Evolutionary conservation across 306 rosid genomes (phyloP).

Genomic region (Mimosa bimucronata): DNA sequence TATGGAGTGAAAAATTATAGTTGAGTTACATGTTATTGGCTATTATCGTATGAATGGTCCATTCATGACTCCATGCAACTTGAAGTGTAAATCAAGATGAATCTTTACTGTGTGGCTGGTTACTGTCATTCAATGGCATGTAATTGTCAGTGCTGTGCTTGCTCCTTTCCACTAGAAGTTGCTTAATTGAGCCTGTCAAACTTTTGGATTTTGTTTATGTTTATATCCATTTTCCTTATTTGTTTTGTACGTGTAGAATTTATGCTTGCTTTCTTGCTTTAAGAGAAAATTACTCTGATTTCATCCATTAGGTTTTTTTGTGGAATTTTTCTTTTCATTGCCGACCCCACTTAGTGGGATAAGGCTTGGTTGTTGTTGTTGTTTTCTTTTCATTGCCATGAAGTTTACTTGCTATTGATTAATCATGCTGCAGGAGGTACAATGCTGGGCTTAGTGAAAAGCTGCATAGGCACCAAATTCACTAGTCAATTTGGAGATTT

Average conservation of each 20-base stretch:
- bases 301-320: not conserved
- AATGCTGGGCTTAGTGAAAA: constrained; percentile 89
- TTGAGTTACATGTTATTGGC: not conserved
- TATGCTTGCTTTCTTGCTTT: not conserved
- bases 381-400: not conserved
- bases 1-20: not conserved
- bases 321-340: not conserved
- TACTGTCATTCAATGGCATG: constrained; percentile 1
- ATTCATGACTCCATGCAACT: not conserved
- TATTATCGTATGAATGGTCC: not conserved
- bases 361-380: too few species aligned
- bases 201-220: not conserved
- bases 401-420: constrained; percentile 30
- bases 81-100: not conserved
- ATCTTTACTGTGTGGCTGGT: not conserved
- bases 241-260: not conserved
- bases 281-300: not conserved
- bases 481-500: constrained; percentile 95
- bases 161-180: too few species aligned
- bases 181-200: not conserved
- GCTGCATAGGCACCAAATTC: constrained; percentile 97
- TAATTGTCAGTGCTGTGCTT: not conserved
- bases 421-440: constrained; percentile 65
- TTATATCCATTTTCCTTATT: not conserved
- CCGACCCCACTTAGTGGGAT: too few species aligned